Base-by-base conservation (phyloP, 257 asterid species). In the Perilla frutescens region DNA sequence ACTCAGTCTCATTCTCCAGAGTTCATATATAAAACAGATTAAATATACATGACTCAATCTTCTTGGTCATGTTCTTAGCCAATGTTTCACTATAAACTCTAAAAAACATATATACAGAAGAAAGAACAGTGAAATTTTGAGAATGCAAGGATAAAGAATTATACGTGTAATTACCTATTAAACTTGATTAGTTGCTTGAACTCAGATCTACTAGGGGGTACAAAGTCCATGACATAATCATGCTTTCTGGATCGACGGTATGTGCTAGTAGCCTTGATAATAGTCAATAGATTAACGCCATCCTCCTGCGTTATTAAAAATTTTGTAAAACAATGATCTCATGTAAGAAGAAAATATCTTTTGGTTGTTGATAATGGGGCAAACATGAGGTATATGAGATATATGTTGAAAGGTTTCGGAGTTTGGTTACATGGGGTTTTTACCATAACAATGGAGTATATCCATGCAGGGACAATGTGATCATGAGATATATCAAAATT, bases 121-220 rank as follows among this genome's bases (percentile, higher is more conserved):
- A n/a, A n/a, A n/a, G n/a, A n/a, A n/a, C n/a, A n/a, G n/a, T n/a
- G n/a, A n/a, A n/a, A n/a, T n/a, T n/a, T n/a, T n/a, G n/a, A n/a
- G n/a, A n/a, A n/a, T n/a, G n/a, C n/a, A n/a, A n/a, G n/a, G n/a
- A n/a, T n/a, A n/a, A n/a, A n/a, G n/a, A n/a, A 6, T 45, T n/a
- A 4, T 50, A 66, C 3, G 65, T 6, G 6, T 26, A 50, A 31
- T 82, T 79, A 93, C 98, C 84, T 66, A 68, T 87, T 85, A 80
- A 62, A 67, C 40, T 77, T 69, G 70, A 82, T n/a, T 43, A 84
- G 61, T 62, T 76, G 80, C 86, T 86, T 85, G 83, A 90, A 92
- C 74, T 95, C 99, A 11, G 91, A 90, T 62, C 8, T 67, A 76
- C 99, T 95, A 40, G 92, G 97, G 79, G 96, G 99, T 71, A 95